Evolutionary conservation across 495 filamentous ascomycete species (phyloP).

Genomic region (Ramalina peruviana): DNA sequence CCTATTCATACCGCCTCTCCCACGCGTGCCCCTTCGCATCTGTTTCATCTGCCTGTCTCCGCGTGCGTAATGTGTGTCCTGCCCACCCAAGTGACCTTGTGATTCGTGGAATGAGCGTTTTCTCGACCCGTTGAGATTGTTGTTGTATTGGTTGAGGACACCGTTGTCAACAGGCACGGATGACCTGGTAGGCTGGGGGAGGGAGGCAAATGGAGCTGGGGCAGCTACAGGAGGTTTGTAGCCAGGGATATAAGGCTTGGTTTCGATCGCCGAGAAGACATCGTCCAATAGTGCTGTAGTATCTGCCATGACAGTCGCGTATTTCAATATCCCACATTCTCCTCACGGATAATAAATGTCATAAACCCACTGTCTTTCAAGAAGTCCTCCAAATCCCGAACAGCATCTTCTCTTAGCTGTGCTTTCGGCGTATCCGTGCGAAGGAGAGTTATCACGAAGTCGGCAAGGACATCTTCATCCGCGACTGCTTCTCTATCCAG

Average conservation of each 20-base stretch:
- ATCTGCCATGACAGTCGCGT: constrained; percentile 32
- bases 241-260: constrained; percentile 46
- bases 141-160: constrained; percentile 7
- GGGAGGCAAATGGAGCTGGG: constrained; percentile 6
- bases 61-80: constrained; percentile 28
- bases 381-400: constrained; percentile 76
- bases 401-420: constrained; percentile 56
- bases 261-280: constrained; percentile 58
- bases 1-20: constrained; percentile 34
- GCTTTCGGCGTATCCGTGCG: constrained; percentile 64
- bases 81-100: constrained; percentile 35
- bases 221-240: constrained; percentile 28
- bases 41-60: constrained; percentile 54
- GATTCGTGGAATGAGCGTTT: constrained; percentile 50
- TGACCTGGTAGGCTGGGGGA: constrained; percentile 24
- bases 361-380: constrained; percentile 55
- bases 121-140: constrained; percentile 17
- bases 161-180: constrained; percentile 23
- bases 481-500: constrained; percentile 39
- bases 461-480: constrained; percentile 90
- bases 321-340: too few relatives aligned
- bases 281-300: constrained; percentile 69
- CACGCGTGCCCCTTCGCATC: constrained; percentile 48
- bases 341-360: not conserved
- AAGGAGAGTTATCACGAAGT: constrained; percentile 88